A percentile compares a stretch with the other conserved stretches of the same genome.
phyloP scores from a whole-genome alignment of 2,329 filamentous ascomycete genomes.

The Furcasterigmium sp. region DNA sequence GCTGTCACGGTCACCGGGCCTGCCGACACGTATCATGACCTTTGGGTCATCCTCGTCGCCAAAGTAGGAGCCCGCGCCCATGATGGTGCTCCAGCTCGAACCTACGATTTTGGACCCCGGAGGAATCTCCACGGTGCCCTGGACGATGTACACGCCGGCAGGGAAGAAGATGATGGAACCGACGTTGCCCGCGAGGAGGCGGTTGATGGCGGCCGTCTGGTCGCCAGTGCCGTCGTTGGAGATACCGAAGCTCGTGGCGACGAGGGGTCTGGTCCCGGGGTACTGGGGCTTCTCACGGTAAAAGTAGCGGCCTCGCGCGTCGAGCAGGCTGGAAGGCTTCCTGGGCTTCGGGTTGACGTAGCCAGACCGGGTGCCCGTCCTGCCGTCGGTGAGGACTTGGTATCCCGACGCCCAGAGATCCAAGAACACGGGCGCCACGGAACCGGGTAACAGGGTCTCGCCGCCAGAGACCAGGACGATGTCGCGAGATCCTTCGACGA shows the following conservation, averaged over 20 bases:
- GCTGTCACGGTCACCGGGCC: conserved; percentile 51
- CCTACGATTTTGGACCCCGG: conserved; percentile 62
- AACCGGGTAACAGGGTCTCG: conserved; percentile 10
- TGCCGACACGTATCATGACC: conserved; percentile 61
- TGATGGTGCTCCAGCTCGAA: conserved; percentile 63
- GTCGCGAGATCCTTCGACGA: conserved; percentile 7
- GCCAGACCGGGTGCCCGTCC: neutral
- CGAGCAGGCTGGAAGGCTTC: conserved; percentile 40
- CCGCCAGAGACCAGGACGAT: conserved; percentile 11
- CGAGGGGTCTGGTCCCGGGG: conserved; percentile 3
- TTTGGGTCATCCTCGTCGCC: conserved; percentile 54
- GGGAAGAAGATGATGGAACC: conserved; percentile 16
- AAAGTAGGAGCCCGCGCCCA: conserved; percentile 54
- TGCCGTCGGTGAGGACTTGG: neutral
- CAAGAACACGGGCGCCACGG: neutral
- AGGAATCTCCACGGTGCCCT: conserved; percentile 36
- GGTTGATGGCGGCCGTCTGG: conserved; percentile 17
- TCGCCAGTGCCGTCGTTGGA: conserved; percentile 28
- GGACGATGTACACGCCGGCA: conserved; percentile 18
- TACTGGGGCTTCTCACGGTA: conserved; percentile 77
- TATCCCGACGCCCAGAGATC: neutral
- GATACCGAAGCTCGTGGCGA: conserved; percentile 9
- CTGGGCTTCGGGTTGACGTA: conserved; percentile 2
- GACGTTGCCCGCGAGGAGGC: conserved; percentile 9
- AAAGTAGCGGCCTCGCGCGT: conserved; percentile 48